phyloP scores from a whole-genome alignment of 2,329 filamentous ascomycete genomes.

The Colletotrichum magnum region DNA sequence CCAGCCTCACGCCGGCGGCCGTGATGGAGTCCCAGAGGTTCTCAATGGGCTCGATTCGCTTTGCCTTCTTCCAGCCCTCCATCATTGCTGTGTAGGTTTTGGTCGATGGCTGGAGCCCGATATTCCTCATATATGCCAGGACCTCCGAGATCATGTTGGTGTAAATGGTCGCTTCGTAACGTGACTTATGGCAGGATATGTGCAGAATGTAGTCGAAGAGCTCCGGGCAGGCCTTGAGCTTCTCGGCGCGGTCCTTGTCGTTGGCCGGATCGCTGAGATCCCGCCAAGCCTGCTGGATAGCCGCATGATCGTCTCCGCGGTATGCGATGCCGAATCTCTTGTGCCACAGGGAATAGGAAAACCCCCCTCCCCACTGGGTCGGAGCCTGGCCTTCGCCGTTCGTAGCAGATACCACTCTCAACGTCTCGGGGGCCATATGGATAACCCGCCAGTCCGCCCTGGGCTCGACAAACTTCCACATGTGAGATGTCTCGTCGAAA shows the following conservation, averaged over 20 bases:
- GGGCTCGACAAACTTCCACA: constrained; percentile 36
- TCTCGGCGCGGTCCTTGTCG: constrained; percentile 44
- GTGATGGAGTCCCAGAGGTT: constrained; percentile 77
- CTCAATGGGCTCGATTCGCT: constrained; percentile 72
- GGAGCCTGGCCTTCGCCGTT: too few relatives aligned
- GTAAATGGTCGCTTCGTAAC: neutral
- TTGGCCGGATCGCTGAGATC: constrained; percentile 48
- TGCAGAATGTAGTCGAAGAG: constrained; percentile 58
- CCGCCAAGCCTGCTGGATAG: constrained; percentile 46
- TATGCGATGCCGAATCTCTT: constrained; percentile 30
- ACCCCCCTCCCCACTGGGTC: neutral
- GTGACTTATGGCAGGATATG: constrained; percentile 51
- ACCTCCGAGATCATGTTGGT: constrained; percentile 42
- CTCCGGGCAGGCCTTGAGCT: constrained; percentile 51
- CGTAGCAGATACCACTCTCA: constrained; percentile 6
- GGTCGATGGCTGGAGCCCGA: constrained; percentile 71
- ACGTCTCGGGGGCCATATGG: constrained; percentile 19
- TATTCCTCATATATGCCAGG: constrained; percentile 58
- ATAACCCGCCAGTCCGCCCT: constrained; percentile 35
- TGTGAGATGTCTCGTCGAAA: constrained; percentile 24
- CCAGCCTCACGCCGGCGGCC: constrained; percentile 70
- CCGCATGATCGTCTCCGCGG: constrained; percentile 21
- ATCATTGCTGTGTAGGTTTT: constrained; percentile 82
- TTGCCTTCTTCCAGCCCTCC: constrained; percentile 74
- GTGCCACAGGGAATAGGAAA: constrained; percentile 39